Evolutionary conservation across 1,284 basidiomycete species (phyloP), one percentile per base, ranked within the genome.

Genomic region (Sporisorium sorghi): DNA sequence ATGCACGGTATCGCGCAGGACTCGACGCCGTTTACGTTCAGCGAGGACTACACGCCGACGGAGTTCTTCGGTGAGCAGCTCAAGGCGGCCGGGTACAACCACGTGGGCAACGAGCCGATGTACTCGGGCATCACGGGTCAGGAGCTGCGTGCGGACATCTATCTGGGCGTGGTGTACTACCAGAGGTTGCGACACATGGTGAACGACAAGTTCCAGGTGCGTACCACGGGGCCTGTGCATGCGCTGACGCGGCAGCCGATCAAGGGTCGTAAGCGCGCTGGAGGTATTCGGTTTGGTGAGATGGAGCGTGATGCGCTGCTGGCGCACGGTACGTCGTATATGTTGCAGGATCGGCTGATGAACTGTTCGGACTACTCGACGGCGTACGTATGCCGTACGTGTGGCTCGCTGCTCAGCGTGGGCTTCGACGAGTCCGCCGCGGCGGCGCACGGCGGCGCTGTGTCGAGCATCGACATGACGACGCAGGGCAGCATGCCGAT

Each of bases 291-390:
- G 73, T 99, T 99, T 86, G 97, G 97, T 80, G 97, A 99, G 87
- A 99, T 99, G 97, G 97, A 99, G 86, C 92, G 97, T 63, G 97
- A 99, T 84, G 96, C 97, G 15, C 88, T 99, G 54, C 93, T 99
- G 78, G 97, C 97, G 4, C 97, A 99, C 86, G 97, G 97, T 43
- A 97, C 97, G 6, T 94, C 93, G 7, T 99, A 97, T 90, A 88
- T 99, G 47, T 89, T 99, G 24, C 96, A 99, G 87, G 97, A 99
- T 85, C 89, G 97, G 58, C 87, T 99, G 83, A 99, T 99, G 96
- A 99, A 99, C 86, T 99, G 97, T 85, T 99, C 96, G 42, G 97
- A 99, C 86, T 99, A 99, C 86, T 97, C 94, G 35, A 98, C 95
- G 0, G 92, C 94, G 3, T 98, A 95, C 94, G 94, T 98, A 14